Base-by-base conservation (phyloP, 2,329 filamentous ascomycete species). In the Talaromyces amestolkiae region DNA sequence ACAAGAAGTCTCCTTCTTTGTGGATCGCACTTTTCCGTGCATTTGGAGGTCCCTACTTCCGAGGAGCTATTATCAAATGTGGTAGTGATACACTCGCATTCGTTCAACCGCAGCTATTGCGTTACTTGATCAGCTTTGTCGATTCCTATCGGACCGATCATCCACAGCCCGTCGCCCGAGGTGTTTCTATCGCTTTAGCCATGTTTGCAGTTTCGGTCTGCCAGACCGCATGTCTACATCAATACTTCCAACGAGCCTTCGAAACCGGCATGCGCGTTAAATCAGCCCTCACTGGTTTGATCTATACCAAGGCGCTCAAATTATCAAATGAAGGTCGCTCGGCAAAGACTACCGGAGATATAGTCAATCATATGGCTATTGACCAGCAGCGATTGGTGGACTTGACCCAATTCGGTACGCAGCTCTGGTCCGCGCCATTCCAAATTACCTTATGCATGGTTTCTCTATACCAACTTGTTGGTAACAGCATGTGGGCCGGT, bases 361-460 rank as follows among this genome's bases (percentile, higher is more conserved):
- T 99, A 73, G 95, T 99, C 76, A 99, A 99, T 76, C 95, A 97
- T 79, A 99, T 99, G 94, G 95, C 96, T 54, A 94, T 99, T 10
- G 95, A 99, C 76, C 94, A 94, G 15, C 95, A 99, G 78, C 90
- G 96, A 69, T 85, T 99, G 19, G 91, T 97, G 73, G 95, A 99
- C 78, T 82, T 99, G 65, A 92, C 94, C 2, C 96, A 99, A 74
- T 99, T 95, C 75, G 93, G 92, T 19, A 93, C 96, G 75, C 94
- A 98, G 77, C 82, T 96, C 11, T 97, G 95, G 93, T 97, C 93
- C 51, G 94, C 96, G 2, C 95, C 95, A 2, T 96, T 98, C 79
- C 96, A 99, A 78, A 99, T 99, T 73, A 84, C 88, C 37, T 87
- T 99, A 45, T 99, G 96, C 81, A 97, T 99, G 93, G 77, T 93